Evolutionary conservation across 1,284 basidiomycete species (phyloP), one percentile per base, ranked within the genome.

Genomic region (Ceratobasidium sp.): DNA sequence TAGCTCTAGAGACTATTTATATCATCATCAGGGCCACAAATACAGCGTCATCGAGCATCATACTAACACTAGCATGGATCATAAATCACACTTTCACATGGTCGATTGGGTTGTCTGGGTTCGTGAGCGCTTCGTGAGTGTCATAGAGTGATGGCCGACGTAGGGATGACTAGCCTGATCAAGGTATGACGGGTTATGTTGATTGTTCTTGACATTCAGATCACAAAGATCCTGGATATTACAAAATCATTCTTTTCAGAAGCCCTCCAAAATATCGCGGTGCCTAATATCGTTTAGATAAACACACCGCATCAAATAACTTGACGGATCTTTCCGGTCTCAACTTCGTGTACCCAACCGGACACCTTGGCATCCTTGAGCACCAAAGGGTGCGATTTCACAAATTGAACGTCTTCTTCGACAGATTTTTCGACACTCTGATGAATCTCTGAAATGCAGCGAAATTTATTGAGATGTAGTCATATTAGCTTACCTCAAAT

Each of bases 281-380:
- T 50, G 48, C 6, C n/a, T 50, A 6, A 17, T 20, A 20, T 50
- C 15, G n/a, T 50, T 50, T 50, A 15, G n/a, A 50, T 5, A 50
- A 17, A 50, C 48, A 50, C 54, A 64, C 40, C 20, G 3, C 40
- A 44, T 46, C 42, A 78, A 48, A 65, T 23, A 1, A 70, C 52
- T 40, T 70, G 64, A 10, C 84, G 28, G 66, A 91, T 89, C 86
- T 89, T 89, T 78, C 90, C 91, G 1, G 88, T 90, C 81, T 88
- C 87, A 23, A 92, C 89, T 79, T 91, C 87, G 81, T 91, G 90
- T n/a, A 91, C 85, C 90, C 91, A 92, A 2, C 91, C 91, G 1
- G 89, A 91, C 40, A 92, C 84, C 68, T 83, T 85, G 0, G 89
- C 90, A 33, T 86, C 90, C 57, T 88, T 84, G 69, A 91, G 81